Evolutionary conservation across 2,329 filamentous ascomycete species (phyloP).

Genomic region (Claviceps fusiformis): DNA sequence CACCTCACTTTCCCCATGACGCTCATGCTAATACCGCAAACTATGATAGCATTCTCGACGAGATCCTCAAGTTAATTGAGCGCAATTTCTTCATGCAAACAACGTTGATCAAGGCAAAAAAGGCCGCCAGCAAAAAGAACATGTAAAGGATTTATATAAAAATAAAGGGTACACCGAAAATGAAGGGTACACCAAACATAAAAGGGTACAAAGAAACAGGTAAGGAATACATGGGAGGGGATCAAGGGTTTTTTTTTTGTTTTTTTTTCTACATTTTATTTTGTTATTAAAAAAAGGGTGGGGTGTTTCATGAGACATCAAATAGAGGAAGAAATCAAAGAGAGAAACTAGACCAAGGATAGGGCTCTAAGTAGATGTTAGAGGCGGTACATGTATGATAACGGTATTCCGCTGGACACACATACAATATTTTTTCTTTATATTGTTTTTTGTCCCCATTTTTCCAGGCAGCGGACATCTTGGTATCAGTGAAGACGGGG

Average conservation of each 20-base stretch:
- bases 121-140: conserved; percentile 37
- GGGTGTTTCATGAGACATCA: not conserved
- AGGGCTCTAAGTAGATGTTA: conserved; percentile 15
- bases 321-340: not conserved
- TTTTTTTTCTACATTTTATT: no score
- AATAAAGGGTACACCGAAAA: conserved; percentile 6
- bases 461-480: no score
- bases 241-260: no score
- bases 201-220: no score
- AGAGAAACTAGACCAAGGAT: conserved; percentile 1
- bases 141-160: conserved; percentile 24
- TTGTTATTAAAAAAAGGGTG: no score
- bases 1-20: not conserved
- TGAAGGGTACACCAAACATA: no score
- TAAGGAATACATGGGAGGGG: no score
- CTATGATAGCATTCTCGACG: conserved; percentile 58
- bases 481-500: no score
- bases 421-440: no score
- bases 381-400: conserved; percentile 17
- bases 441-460: no score
- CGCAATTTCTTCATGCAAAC: conserved; percentile 49
- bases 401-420: not conserved
- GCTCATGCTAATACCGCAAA: conserved; percentile 12
- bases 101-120: conserved; percentile 22
- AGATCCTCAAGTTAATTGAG: conserved; percentile 69